These are phyloP conservation scores for Microsporum audouinii DNA, from an alignment of 2,329 filamentous ascomycete genomes.

Conservation along the genomic window DNA sequence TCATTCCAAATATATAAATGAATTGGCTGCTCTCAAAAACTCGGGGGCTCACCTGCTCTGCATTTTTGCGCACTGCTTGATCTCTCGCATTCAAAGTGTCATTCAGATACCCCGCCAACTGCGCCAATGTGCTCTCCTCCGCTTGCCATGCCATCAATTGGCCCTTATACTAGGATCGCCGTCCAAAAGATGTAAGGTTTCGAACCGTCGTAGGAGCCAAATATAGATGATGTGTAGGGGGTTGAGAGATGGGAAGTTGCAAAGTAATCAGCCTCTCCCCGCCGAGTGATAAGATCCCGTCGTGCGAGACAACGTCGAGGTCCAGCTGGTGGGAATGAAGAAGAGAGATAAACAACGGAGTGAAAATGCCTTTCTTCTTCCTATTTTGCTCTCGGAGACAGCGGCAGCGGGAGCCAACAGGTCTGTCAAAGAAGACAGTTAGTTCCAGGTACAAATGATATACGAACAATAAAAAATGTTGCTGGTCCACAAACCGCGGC, in stretches of 20 bases:
- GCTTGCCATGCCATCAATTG: conserved; percentile 81
- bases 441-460: not conserved
- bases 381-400: not conserved
- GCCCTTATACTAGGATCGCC: not conserved
- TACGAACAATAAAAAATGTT: not conserved
- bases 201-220: not conserved
- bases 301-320: not conserved
- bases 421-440: conserved; percentile 12
- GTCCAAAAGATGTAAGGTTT: not conserved
- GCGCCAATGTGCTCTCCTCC: conserved; percentile 70
- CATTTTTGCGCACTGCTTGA: conserved; percentile 70
- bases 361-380: not conserved
- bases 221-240: not conserved
- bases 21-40: not conserved
- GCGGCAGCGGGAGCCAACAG: not conserved
- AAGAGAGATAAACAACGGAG: not conserved
- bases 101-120: conserved; percentile 78
- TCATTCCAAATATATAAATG: not conserved
- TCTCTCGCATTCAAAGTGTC: conserved; percentile 84
- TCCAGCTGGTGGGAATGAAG: not conserved
- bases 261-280: not conserved
- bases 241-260: not conserved
- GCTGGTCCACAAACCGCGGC: not conserved
- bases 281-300: not conserved
- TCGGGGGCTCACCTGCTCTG: conserved; percentile 59